phyloP scores from a whole-genome alignment of 139 green algal genomes.

The Dunaliella primolecta region DNA sequence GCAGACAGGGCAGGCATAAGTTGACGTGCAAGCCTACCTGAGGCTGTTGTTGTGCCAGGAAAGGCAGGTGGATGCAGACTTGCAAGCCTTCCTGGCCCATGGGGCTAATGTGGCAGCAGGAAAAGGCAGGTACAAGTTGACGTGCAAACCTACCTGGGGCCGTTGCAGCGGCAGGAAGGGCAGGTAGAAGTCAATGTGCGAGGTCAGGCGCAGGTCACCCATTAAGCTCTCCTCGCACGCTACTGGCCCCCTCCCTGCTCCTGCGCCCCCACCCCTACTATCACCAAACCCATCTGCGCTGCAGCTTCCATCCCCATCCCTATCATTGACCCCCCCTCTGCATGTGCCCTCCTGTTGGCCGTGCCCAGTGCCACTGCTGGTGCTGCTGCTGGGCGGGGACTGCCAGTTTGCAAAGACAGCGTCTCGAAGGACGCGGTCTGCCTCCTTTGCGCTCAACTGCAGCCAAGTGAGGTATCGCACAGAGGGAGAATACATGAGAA shows the following conservation, averaged over 20 bases:
- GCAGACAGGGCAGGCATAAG: no score
- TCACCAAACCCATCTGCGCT: neutral
- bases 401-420: slow-evolving; percentile 17
- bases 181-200: slow-evolving; percentile 21
- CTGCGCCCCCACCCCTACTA: neutral
- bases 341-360: neutral
- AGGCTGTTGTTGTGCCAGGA: neutral
- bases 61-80: slow-evolving; percentile 17
- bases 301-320: neutral
- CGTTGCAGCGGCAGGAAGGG: neutral
- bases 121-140: no score
- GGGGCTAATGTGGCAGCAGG: no score
- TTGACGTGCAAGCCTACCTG: neutral
- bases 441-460: slow-evolving; percentile 22
- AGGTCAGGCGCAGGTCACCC: slow-evolving; percentile 1
- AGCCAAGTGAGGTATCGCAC: no score
- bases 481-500: no score
- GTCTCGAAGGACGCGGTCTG: slow-evolving; percentile 11
- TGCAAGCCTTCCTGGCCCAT: no score
- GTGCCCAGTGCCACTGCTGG: neutral
- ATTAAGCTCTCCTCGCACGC: slow-evolving; percentile 10
- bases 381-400: neutral
- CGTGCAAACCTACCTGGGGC: neutral
- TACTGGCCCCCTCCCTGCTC: no score
- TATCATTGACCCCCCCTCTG: neutral